Conservation (phyloP, 2,329 filamentous ascomycete genomes). For the Macrophomina tecta region DNA sequence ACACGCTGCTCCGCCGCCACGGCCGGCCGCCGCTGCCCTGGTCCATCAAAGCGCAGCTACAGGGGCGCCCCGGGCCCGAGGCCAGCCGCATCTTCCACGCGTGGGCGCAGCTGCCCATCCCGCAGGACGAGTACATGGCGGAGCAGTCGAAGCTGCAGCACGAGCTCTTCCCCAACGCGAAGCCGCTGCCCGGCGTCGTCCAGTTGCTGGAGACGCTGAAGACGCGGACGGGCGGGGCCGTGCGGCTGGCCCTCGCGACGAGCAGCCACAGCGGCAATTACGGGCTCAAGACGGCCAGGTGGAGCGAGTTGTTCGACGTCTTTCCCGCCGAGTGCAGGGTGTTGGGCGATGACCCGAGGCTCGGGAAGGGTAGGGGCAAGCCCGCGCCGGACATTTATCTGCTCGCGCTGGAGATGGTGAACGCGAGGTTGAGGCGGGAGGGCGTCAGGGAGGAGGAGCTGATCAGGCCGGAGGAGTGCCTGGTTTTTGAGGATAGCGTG, state of each 20-base stretch:
- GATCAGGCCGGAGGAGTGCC: slow-evolving; percentile 82
- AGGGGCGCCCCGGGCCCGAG: slow-evolving; percentile 68
- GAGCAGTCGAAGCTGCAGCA: slow-evolving; percentile 69
- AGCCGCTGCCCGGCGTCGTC: slow-evolving; percentile 78
- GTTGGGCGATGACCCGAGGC: slow-evolving; percentile 82
- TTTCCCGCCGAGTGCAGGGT: slow-evolving; percentile 77
- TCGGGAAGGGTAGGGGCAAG: slow-evolving; percentile 83
- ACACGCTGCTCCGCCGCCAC: slow-evolving; percentile 79
- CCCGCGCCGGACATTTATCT: slow-evolving; percentile 94
- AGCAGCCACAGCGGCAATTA: slow-evolving; percentile 77
- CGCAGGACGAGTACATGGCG: slow-evolving; percentile 68
- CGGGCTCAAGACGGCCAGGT: slow-evolving; percentile 71
- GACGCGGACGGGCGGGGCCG: neutral
- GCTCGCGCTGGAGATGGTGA: slow-evolving; percentile 83
- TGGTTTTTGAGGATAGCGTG: slow-evolving; percentile 96
- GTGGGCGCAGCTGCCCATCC: slow-evolving; percentile 87
- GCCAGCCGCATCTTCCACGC: slow-evolving; percentile 70
- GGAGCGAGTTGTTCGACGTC: slow-evolving; percentile 57
- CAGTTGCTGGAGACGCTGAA: slow-evolving; percentile 69
- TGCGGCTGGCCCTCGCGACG: slow-evolving; percentile 76
- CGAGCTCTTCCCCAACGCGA: slow-evolving; percentile 73
- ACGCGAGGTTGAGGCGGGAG: slow-evolving; percentile 67
- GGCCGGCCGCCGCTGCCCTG: slow-evolving; percentile 79
- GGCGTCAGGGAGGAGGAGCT: slow-evolving; percentile 62
- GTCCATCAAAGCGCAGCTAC: slow-evolving; percentile 89